Evolutionary conservation across 2,329 filamentous ascomycete species (phyloP).

Genomic region (Cyphellophora attinorum): DNA sequence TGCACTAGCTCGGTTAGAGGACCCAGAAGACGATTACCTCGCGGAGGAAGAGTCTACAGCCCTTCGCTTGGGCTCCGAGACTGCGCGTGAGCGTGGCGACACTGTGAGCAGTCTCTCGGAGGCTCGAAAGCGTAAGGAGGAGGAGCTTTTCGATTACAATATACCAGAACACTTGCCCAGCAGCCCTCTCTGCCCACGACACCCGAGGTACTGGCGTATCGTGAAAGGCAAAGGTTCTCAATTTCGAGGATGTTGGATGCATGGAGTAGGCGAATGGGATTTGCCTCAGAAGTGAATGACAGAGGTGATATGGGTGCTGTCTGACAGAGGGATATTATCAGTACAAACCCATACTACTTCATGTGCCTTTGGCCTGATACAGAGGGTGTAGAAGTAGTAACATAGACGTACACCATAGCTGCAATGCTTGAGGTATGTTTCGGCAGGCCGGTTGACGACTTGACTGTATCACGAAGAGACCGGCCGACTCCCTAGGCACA

Average conservation of each 20-base stretch:
- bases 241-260: slow-evolving; percentile 19
- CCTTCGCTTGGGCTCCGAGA: background rate
- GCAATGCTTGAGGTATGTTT: too few species aligned
- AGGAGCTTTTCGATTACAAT: slow-evolving; percentile 10
- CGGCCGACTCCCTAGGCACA: too few species aligned
- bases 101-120: background rate
- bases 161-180: slow-evolving; percentile 19
- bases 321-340: too few species aligned
- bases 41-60: background rate
- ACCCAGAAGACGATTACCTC: background rate
- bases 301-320: too few species aligned
- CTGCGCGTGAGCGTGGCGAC: background rate
- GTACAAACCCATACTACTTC: too few species aligned
- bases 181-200: slow-evolving; percentile 19
- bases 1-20: slow-evolving; percentile 15
- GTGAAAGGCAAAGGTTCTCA: slow-evolving; percentile 14
- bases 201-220: slow-evolving; percentile 17
- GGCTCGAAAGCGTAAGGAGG: slow-evolving; percentile 2
- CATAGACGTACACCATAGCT: too few species aligned
- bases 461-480: too few species aligned
- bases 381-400: too few species aligned
- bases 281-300: background rate
- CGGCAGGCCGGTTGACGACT: too few species aligned
- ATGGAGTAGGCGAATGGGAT: slow-evolving; percentile 15
- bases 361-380: too few species aligned